phyloP scores from a whole-genome alignment of 352 stramenopile species.

The Pythium dissimile region DNA sequence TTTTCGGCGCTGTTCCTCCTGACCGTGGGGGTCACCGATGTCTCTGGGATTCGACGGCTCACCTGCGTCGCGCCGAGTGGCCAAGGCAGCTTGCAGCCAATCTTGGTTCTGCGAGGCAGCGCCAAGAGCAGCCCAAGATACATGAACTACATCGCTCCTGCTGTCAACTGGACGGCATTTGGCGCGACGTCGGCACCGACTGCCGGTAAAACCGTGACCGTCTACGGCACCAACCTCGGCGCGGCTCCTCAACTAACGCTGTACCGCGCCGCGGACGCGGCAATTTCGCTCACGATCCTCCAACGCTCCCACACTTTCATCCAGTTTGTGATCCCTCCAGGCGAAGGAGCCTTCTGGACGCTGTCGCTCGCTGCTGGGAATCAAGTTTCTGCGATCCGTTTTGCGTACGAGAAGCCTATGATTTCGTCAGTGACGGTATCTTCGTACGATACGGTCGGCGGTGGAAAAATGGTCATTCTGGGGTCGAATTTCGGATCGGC shows the following conservation, averaged over 20 bases:
- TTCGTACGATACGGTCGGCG: slow-evolving; percentile 37
- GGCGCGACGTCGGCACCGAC: slow-evolving; percentile 33
- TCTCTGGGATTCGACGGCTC: slow-evolving; percentile 33
- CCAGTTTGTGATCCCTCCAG: slow-evolving; percentile 41
- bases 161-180: slow-evolving; percentile 34
- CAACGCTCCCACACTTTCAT: slow-evolving; percentile 31
- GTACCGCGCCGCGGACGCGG: not conserved
- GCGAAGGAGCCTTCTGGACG: slow-evolving; percentile 37
- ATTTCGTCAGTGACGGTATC: slow-evolving; percentile 32
- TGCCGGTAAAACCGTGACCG: slow-evolving; percentile 33
- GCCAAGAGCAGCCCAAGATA: slow-evolving; percentile 38
- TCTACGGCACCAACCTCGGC: slow-evolving; percentile 53
- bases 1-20: slow-evolving; percentile 21
- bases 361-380: slow-evolving; percentile 42
- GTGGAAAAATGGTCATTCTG: slow-evolving; percentile 39
- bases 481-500: slow-evolving; percentile 50
- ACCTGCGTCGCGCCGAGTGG: slow-evolving; percentile 42
- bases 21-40: slow-evolving; percentile 17
- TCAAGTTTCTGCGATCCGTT: slow-evolving; percentile 31
- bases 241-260: slow-evolving; percentile 36
- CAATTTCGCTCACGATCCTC: slow-evolving; percentile 20
- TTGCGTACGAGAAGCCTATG: slow-evolving; percentile 49
- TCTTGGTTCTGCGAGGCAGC: slow-evolving; percentile 33
- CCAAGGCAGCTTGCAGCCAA: slow-evolving; percentile 37
- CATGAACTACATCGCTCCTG: slow-evolving; percentile 50